Evolutionary conservation across 148 eudicot genomes (phyloP), one percentile per base, ranked within the genome.

Genomic region (Agrostemma githago): DNA sequence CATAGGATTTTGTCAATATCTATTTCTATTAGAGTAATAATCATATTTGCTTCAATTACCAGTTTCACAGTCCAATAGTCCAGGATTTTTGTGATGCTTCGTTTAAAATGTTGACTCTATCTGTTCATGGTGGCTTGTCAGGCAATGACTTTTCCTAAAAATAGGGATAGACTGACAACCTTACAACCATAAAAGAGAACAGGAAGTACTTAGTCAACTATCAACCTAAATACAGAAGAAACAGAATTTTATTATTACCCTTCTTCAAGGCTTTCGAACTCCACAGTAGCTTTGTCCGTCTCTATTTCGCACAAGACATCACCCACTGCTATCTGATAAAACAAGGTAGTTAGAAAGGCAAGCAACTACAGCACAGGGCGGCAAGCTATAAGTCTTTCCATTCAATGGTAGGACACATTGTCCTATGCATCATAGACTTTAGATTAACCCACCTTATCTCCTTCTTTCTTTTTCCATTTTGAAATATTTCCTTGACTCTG

Each of bases 281-380:
- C 98, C 76, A 94, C 78, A 16, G 97, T 94, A 61, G 98, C 98
- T 85, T 94, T 94, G 82, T 94, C 98, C 4, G 98, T 94, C 85
- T 94, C 98, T 76, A 94, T 94, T 78, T 91, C 97, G 79, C 98
- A 94, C 71, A 94, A 75, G 66, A 94, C 85, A 80, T 94, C 98
- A 74, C 98, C 98, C 54, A 87, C 93, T 26, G 80, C 86, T 66
- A 94, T 91, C 98, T 94, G 91, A 60, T 20, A 39, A 62, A 70
- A 60, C 10, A 14, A 20, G 41, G 20, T 21, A 72, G 68, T 70
- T 15, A 73, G 15, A 79, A 34, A 17, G 69, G 37, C 41, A 38
- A 43, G 48, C 44, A 42, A 54, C 61, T 17, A 64, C 17, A 63
- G 38, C 21, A 34, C 11, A 74, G 19, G 16, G 44, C 21, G 7